These are phyloP conservation scores for Tetracladium marchalianum DNA, from an alignment of 495 filamentous ascomycete species.

Conservation along the genomic window DNA sequence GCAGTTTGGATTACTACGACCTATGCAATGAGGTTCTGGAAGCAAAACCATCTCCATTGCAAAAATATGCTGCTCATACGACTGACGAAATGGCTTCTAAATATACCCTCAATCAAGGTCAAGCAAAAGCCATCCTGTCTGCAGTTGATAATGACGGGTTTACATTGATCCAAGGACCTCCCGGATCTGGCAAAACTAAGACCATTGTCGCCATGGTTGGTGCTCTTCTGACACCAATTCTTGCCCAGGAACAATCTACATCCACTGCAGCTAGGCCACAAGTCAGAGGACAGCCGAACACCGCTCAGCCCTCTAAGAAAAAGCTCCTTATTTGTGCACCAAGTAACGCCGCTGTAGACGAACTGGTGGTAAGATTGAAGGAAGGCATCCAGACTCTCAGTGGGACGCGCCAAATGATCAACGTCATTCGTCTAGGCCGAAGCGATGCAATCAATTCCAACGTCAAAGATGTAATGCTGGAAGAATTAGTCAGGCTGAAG, in stretches of 20 bases:
- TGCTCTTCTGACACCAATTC: conserved; percentile 59
- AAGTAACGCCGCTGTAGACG: conserved; percentile 95
- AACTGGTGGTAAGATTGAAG: conserved; percentile 88
- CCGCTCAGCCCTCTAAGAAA: conserved; percentile 35
- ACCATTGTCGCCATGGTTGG: conserved; percentile 96
- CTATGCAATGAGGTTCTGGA: conserved; percentile 82
- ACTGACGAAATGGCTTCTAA: conserved; percentile 56
- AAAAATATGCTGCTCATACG: conserved; percentile 63
- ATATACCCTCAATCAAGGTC: conserved; percentile 78
- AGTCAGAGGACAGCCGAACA: conserved; percentile 14
- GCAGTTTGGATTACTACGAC: conserved; percentile 89
- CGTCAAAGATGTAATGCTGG: conserved; percentile 85
- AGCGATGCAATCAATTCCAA: conserved; percentile 87
- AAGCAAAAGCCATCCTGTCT: conserved; percentile 86
- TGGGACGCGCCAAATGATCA: conserved; percentile 61
- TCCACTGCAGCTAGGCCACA: conserved; percentile 40
- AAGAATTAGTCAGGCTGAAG: conserved; percentile 75
- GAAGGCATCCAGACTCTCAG: conserved; percentile 70
- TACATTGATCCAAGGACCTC: conserved; percentile 86
- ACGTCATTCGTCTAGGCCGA: conserved; percentile 82
- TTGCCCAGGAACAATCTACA: conserved; percentile 34
- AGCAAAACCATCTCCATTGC: conserved; percentile 80
- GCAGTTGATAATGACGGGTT: conserved; percentile 93
- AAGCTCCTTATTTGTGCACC: conserved; percentile 93
- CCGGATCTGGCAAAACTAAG: conserved; percentile 95